These are phyloP conservation scores for Colletotrichum cordylinicola DNA, from an alignment of 2,329 filamentous ascomycete species.

Conservation along the genomic window DNA sequence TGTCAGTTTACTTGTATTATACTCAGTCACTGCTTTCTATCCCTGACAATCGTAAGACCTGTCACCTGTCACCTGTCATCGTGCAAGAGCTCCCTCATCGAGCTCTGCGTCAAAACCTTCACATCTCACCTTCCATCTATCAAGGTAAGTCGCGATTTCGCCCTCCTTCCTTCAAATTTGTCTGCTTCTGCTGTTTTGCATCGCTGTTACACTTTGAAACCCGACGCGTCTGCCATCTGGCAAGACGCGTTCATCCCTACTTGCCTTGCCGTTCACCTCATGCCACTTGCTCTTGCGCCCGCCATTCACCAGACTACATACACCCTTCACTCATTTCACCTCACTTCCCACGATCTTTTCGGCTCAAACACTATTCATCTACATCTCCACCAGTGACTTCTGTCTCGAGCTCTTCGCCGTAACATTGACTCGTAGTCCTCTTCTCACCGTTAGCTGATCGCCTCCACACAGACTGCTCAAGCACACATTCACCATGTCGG, in stretches of 20 bases:
- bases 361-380: neutral
- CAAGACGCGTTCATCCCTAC: neutral
- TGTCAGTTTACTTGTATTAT: neutral
- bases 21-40: neutral
- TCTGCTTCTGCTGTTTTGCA: neutral
- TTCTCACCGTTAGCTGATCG: neutral
- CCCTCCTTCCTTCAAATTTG: neutral
- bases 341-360: neutral
- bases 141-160: neutral
- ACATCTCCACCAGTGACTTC: neutral
- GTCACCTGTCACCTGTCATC: neutral
- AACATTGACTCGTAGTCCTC: neutral
- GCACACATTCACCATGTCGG: constrained; percentile 1
- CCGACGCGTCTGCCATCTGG: neutral
- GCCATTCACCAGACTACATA: neutral
- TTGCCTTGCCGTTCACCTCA: neutral
- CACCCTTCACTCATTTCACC: neutral
- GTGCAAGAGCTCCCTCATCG: neutral
- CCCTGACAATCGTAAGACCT: neutral
- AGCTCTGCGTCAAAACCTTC: neutral
- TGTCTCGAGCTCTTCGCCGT: neutral
- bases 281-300: neutral
- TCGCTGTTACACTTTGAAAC: neutral
- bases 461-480: neutral
- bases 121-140: neutral